phyloP scores from a whole-genome alignment of 2,329 filamentous ascomycete genomes.

The Phaeomoniella chlamydospora region DNA sequence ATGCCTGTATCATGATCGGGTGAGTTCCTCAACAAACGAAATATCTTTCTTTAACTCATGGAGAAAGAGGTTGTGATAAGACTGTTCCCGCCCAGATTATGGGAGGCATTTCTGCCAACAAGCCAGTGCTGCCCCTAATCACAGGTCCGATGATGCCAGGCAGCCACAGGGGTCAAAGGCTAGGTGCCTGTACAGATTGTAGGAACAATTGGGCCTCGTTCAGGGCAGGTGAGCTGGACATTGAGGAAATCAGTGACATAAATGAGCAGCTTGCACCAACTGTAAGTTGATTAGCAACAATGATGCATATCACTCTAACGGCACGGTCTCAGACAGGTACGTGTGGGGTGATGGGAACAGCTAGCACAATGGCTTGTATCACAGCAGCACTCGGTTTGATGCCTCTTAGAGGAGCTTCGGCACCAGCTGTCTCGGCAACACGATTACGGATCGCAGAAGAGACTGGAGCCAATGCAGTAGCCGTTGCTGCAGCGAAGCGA shows the following conservation, averaged over 20 bases:
- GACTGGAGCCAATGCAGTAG: conserved; percentile 34
- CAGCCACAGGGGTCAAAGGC: conserved; percentile 45
- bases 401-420: conserved; percentile 32
- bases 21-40: conserved; percentile 15
- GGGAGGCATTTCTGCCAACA: conserved; percentile 62
- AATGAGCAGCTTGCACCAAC: conserved; percentile 63
- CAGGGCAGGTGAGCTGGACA: conserved; percentile 49
- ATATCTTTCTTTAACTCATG: background rate
- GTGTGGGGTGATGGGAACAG: conserved; percentile 44
- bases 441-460: conserved; percentile 39
- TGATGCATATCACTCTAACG: too few species aligned
- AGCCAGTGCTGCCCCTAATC: conserved; percentile 52
- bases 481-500: conserved; percentile 21
- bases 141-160: conserved; percentile 67
- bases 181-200: conserved; percentile 64
- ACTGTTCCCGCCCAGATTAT: conserved; percentile 61
- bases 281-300: conserved; percentile 22
- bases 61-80: conserved; percentile 52
- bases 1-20: conserved; percentile 53
- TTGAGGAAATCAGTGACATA: conserved; percentile 56
- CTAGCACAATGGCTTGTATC: conserved; percentile 42
- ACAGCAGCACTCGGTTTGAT: conserved; percentile 38
- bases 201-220: conserved; percentile 60
- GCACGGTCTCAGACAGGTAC: too few species aligned
- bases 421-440: conserved; percentile 37